Evolutionary conservation across 2,329 filamentous ascomycete species (phyloP).

Genomic region (Setomelanomma holmii): DNA sequence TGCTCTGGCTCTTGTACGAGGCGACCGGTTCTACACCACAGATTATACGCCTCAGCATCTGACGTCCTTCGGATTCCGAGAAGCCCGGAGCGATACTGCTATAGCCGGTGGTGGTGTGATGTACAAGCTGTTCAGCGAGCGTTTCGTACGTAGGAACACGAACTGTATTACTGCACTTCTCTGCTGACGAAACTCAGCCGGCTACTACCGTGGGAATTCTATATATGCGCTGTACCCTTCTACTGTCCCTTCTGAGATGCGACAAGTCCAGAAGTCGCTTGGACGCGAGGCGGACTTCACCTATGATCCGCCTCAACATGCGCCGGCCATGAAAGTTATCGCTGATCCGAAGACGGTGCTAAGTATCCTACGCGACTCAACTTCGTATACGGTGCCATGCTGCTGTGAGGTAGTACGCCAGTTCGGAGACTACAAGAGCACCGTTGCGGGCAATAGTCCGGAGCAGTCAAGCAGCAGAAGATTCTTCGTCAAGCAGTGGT

Average conservation of each 20-base stretch:
- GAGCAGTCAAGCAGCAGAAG: conserved; percentile 18
- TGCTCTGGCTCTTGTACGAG: conserved; percentile 72
- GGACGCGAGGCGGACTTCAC: conserved; percentile 23
- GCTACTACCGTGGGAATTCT: conserved; percentile 28
- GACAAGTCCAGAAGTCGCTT: conserved; percentile 20
- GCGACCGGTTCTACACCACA: conserved; percentile 22
- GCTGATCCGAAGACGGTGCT: conserved; percentile 29
- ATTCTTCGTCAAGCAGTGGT: conserved; percentile 16
- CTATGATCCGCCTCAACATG: conserved; percentile 28
- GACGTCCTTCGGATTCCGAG: conserved; percentile 21
- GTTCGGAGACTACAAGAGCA: conserved; percentile 30
- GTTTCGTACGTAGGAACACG: conserved; percentile 16
- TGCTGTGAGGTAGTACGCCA: conserved; percentile 26
- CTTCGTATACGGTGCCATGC: conserved; percentile 42
- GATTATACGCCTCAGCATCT: conserved; percentile 18
- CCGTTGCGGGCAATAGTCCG: conserved; percentile 23
- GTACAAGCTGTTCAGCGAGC: conserved; percentile 25
- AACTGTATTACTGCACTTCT: background rate
- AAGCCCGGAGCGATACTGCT: conserved; percentile 10
- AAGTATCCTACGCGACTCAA: conserved; percentile 31
- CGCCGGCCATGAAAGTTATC: conserved; percentile 16
- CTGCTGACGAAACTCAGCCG: conserved; percentile 10
- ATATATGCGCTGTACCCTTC: conserved; percentile 40
- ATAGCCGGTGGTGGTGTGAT: conserved; percentile 17
- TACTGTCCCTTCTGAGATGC: conserved; percentile 24